Base-by-base conservation (phyloP, 495 filamentous ascomycete genomes). In the Annulohypoxylon moriforme region DNA sequence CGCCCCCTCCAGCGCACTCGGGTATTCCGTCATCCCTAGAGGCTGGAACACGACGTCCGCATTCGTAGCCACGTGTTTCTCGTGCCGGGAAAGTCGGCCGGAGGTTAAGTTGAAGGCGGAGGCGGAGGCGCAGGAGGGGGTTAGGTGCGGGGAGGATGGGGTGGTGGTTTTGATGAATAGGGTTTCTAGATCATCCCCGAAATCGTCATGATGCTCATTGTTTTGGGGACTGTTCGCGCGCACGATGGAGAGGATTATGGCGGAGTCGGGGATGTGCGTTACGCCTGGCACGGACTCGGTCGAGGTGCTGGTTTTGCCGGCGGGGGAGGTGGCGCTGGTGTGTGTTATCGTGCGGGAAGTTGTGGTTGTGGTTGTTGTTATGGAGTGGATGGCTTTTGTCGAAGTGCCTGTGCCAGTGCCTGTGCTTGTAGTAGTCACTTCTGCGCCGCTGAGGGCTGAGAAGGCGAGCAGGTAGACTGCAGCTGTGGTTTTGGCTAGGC, bases 401-500 rank as follows among this genome's bases (percentile, higher is more conserved):
- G 46, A 9, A 20, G 55, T 52, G n/a, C 49, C 11, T 1, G 11
- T 16, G n/a, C 49, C 11, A 0, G 11, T 16, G 2, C 31, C 20
- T 5, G 34, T 3, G 24, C n/a, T 42, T 14, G 55, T 24, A 1
- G 55, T 40, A 1, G 34, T 27, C 6, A 25, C 55, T 5, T 58
- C 33, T 7, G 66, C 68, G 55, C 77, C 67, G 20, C 57, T 66
- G 7, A 72, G 29, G 34, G 74, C 49, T 29, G 75, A 46, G 16
- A 78, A 64, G 24, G 69, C 71, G 50, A 69, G 53, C 8, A 78
- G 56, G 40, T 75, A 75, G 44, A 69, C 70, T n/a, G 78, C 52
- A 29, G 75, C 77, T 46, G 62, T 66, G 25, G 67, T 46, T 55
- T 63, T 71, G 64, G 65, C 71, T 40, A 68, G 56, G 44, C 59